Base-by-base conservation (phyloP, 2,329 filamentous ascomycete species). In the Phyllosticta capitalensis region DNA sequence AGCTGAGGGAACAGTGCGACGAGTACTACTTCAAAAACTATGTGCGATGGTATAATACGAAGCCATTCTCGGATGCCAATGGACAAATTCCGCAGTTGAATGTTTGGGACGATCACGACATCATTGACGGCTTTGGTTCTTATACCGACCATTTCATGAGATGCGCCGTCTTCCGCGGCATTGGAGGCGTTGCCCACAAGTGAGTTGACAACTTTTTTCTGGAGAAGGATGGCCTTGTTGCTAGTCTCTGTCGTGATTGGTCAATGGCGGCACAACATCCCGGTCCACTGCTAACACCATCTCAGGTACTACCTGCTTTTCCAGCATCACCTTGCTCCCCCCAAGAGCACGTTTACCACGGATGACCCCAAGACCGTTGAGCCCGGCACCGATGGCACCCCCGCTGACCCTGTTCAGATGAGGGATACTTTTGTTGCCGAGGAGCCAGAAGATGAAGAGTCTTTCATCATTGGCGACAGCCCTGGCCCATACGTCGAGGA, bases 321-420 rank as follows among this genome's bases (percentile, higher is more conserved):
- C 74, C 83, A 86, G 66, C 80, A 92, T 66, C 92, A 96, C 68
- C 77, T 95, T 55, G 83, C 92, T 12, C 92, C 92, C 1, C 91
- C 92, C 0, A 78, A 82, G 63, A 92, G 89, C 28, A 96, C 92
- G 0, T 96, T 87, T 71, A 96, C 90, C 2, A 89, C 89, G 1
- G 88, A 88, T 79, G 78, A 81, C 2, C 80, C 81, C 0, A 74
- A 79, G 63, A 84, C 82, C 0, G 82, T 78, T 0, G 24, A 65
- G 19, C 64, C 66, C 30, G 69, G 69, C 73, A 75, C 74, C 4
- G 78, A 83, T 38, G 81, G 80, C 9, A 76, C 83, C 5, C 78
- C 78, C 9, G 71, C 72, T 1, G 89, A 95, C 66, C 82, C 85
- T 1, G 81, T 81, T 28, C 92, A 96, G 72, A 75, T 90, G 28